Evolutionary conservation across 208 protist genomes (phyloP).

Genomic region (Wallacemonas sp.): DNA sequence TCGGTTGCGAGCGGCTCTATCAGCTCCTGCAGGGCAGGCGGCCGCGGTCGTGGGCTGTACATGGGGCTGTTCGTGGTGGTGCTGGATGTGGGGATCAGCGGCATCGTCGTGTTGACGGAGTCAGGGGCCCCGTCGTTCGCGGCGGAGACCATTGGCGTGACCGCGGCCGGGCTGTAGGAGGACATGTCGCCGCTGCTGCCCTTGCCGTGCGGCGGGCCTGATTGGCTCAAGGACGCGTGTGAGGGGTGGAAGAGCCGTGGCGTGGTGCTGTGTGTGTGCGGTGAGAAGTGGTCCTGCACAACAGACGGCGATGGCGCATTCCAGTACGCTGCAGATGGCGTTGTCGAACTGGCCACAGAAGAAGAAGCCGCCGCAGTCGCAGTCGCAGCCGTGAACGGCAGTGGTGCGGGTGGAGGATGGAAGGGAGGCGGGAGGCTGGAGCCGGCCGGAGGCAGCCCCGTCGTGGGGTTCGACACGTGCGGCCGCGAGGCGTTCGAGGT

Average conservation of each 20-base stretch:
- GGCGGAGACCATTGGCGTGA: neutral
- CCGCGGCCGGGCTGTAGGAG: neutral
- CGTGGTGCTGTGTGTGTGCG: neutral
- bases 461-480: neutral
- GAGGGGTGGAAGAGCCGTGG: slow-evolving; percentile 5
- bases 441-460: neutral
- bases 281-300: slow-evolving; percentile 8
- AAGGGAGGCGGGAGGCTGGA: neutral
- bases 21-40: neutral
- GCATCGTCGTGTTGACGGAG: neutral
- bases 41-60: neutral
- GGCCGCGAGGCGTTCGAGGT: neutral
- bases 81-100: neutral
- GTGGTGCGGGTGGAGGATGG: neutral
- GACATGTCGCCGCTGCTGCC: neutral
- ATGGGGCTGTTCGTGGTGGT: neutral
- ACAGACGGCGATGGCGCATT: neutral
- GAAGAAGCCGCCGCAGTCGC: neutral
- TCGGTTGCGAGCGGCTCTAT: neutral
- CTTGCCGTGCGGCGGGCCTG: neutral
- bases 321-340: neutral
- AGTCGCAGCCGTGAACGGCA: neutral
- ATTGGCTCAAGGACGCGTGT: too few species aligned
- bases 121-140: neutral
- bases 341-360: neutral